These are phyloP conservation scores for Chlorophyllum brunneum DNA, from an alignment of 768 basidiomycete genomes.

Conservation along the genomic window DNA sequence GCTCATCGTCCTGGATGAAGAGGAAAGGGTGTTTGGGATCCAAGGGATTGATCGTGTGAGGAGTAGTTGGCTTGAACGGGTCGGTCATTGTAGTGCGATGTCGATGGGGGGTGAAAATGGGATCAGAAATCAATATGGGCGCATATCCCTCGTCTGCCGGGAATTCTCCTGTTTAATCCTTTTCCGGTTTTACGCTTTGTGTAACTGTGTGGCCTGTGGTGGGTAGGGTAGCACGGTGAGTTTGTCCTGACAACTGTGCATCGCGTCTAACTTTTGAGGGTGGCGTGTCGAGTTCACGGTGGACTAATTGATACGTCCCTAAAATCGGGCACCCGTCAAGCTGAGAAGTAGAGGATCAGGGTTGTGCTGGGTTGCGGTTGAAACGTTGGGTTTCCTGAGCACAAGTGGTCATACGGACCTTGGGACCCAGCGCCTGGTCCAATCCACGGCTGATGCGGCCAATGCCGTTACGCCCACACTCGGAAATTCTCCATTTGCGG, in stretches of 20 bases:
- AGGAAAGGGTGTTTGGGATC: constrained; percentile 8
- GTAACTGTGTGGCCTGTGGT: neutral
- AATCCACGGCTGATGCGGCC: neutral
- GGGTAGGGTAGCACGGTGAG: neutral
- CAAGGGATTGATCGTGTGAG: constrained; percentile 5
- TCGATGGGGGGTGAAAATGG: constrained; percentile 3
- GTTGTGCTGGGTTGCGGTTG: constrained; percentile 3
- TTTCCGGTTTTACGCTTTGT: neutral
- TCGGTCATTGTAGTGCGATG: constrained; percentile 1
- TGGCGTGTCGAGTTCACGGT: neutral
- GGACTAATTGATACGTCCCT: constrained; percentile 1
- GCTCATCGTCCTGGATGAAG: constrained; percentile 4
- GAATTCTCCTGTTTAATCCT: constrained; percentile 3
- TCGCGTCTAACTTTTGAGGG: neutral
- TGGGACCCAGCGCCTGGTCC: neutral
- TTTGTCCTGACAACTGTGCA: neutral
- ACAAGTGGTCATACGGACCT: neutral
- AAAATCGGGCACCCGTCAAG: neutral
- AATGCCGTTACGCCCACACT: constrained; percentile 1
- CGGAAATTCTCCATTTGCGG: constrained; percentile 1
- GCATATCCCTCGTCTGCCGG: neutral
- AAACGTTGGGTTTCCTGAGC: neutral
- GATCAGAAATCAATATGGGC: constrained; percentile 7
- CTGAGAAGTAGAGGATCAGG: neutral
- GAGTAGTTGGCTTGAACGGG: neutral